Evolutionary conservation across 2,329 filamentous ascomycete genomes (phyloP).

Genomic region (Pseudogymnoascus sp.): DNA sequence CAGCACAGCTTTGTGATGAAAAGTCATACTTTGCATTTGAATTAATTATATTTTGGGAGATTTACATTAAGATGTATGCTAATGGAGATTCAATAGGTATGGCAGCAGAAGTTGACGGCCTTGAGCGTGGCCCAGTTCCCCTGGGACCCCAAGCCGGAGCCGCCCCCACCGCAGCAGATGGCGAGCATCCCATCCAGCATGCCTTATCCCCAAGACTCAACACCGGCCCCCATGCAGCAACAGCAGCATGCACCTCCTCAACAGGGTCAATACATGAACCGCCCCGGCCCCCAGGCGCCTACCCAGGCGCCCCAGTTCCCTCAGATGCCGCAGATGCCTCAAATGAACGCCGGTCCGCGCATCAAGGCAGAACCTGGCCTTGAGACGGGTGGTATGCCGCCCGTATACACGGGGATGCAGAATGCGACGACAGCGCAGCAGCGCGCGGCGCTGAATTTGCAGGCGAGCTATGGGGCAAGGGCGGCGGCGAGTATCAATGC

Average conservation of each 20-base stretch:
- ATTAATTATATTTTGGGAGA: conserved; percentile 1
- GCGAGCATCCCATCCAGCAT: conserved; percentile 27
- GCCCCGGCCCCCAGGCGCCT: conserved; percentile 2
- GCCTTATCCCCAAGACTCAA: conserved; percentile 22
- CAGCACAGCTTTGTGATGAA: neutral
- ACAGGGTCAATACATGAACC: conserved; percentile 10
- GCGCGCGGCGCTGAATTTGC: conserved; percentile 49
- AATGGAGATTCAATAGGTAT: conserved; percentile 53
- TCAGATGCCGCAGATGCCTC: conserved; percentile 12
- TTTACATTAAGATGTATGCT: conserved; percentile 20
- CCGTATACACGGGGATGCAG: conserved; percentile 13
- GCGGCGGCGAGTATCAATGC: conserved; percentile 61
- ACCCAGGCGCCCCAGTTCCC: conserved; percentile 11
- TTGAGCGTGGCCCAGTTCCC: conserved; percentile 83
- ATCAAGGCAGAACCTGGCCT: conserved; percentile 39
- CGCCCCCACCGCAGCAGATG: conserved; percentile 32
- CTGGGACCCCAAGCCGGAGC: conserved; percentile 82
- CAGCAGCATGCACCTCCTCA: conserved; percentile 10
- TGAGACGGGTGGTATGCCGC: conserved; percentile 16
- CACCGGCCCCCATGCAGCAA: conserved; percentile 18
- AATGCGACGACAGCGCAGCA: conserved; percentile 38
- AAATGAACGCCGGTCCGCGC: conserved; percentile 22
- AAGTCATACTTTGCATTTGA: neutral
- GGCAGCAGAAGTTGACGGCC: conserved; percentile 84
- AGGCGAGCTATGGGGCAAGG: conserved; percentile 52